A percentile compares a stretch with the other conserved stretches of the same genome.
These are phyloP conservation scores for Tephrocybe sp. DNA, from an alignment of 768 basidiomycete genomes.

Conservation along the genomic window DNA sequence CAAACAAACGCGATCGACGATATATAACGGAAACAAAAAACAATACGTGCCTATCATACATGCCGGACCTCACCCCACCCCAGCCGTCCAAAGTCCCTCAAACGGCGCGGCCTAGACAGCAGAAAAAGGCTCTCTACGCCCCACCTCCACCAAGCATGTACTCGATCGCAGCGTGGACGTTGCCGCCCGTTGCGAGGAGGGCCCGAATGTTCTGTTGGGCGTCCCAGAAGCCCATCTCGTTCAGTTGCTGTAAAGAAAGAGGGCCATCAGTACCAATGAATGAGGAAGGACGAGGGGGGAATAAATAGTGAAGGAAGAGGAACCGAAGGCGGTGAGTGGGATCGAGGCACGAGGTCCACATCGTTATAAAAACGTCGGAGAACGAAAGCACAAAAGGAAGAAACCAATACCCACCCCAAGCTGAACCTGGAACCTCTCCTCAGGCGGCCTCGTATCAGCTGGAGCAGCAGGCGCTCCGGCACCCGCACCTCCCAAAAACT, in stretches of 20 bases:
- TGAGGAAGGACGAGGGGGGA: no score
- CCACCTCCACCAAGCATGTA: slow-evolving; percentile 86
- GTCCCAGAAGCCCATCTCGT: slow-evolving; percentile 93
- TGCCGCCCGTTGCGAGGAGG: slow-evolving; percentile 87
- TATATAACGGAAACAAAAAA: no score
- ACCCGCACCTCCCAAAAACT: slow-evolving; percentile 33
- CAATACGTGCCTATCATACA: no score
- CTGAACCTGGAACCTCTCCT: slow-evolving; percentile 90
- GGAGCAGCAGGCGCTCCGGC: slow-evolving; percentile 43
- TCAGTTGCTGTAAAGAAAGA: no score
- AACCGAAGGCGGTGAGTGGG: no score
- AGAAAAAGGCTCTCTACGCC: slow-evolving; percentile 2
- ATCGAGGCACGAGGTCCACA: no score
- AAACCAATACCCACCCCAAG: slow-evolving; percentile 62
- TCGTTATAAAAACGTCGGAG: slow-evolving; percentile 1
- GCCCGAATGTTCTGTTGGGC: slow-evolving; percentile 89
- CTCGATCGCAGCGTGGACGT: slow-evolving; percentile 89
- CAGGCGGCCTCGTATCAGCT: slow-evolving; percentile 71
- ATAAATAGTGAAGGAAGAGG: no score
- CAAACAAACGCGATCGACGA: no score
- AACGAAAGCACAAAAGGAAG: neutral
- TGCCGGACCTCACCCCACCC: no score
- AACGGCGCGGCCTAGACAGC: no score
- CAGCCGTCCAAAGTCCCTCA: no score
- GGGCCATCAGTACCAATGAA: no score